Conservation (phyloP, 2,329 filamentous ascomycete genomes). For the Colletotrichum sojae region DNA sequence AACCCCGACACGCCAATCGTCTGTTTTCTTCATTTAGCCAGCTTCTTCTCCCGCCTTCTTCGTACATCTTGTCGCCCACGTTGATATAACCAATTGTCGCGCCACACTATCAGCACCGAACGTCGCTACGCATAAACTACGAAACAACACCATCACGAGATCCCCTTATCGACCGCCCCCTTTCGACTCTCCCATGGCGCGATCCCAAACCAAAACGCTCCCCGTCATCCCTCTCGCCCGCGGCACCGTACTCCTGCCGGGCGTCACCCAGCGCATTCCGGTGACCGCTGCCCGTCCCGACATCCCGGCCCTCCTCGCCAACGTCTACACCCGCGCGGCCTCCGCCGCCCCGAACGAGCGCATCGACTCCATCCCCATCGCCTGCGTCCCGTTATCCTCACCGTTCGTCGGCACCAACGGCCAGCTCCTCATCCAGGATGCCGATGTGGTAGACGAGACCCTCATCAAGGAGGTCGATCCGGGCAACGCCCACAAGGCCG, state of each 20-base stretch:
- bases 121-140: constrained; percentile 11
- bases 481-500: constrained; percentile 73
- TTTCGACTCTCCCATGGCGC: constrained; percentile 45
- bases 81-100: not conserved
- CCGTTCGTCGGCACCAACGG: constrained; percentile 81
- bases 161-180: not conserved
- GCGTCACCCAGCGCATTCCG: constrained; percentile 86
- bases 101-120: constrained; percentile 18
- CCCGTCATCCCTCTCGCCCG: constrained; percentile 88
- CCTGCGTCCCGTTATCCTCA: constrained; percentile 88
- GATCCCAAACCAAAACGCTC: constrained; percentile 60
- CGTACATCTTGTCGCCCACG: constrained; percentile 1
- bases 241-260: constrained; percentile 86
- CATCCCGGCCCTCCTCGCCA: constrained; percentile 88
- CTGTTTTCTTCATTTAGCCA: not conserved
- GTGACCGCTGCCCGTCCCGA: constrained; percentile 86
- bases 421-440: constrained; percentile 79
- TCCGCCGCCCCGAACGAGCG: constrained; percentile 75
- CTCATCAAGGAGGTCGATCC: constrained; percentile 67
- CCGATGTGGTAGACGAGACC: constrained; percentile 63
- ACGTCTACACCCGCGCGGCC: constrained; percentile 83
- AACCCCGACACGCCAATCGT: constrained; percentile 4
- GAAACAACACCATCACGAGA: constrained; percentile 14
- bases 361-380: constrained; percentile 80
- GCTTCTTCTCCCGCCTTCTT: constrained; percentile 14